phyloP scores from a whole-genome alignment of 2,329 filamentous ascomycete genomes.

The Fusarium sp. region DNA sequence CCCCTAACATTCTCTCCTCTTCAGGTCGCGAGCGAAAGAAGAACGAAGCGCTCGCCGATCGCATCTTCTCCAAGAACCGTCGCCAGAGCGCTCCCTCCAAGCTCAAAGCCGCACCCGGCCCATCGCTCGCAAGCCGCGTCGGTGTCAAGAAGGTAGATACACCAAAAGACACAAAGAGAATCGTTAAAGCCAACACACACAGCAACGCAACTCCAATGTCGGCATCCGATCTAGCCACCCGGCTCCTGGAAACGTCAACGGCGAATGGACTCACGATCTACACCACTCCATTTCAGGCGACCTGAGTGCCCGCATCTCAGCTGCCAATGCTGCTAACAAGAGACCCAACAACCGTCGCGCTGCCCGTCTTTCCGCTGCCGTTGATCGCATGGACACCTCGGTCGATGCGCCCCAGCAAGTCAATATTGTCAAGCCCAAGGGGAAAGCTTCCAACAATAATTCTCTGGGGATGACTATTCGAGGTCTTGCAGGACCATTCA shows the following conservation, averaged over 20 bases:
- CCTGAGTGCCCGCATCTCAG: conserved; percentile 62
- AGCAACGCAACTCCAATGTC: conserved; percentile 44
- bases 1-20: conserved; percentile 1
- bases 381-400: conserved; percentile 56
- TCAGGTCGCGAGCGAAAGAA: conserved; percentile 76
- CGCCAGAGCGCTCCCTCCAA: conserved; percentile 67
- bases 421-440: conserved; percentile 49
- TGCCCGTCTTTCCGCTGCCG: conserved; percentile 60
- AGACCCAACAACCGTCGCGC: conserved; percentile 46
- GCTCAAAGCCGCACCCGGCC: conserved; percentile 59
- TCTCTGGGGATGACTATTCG: conserved; percentile 74
- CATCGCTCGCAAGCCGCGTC: conserved; percentile 77
- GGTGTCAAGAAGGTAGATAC: conserved; percentile 76
- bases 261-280: conserved; percentile 79
- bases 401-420: conserved; percentile 52
- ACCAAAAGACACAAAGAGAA: conserved; percentile 16
- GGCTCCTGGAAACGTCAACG: conserved; percentile 69
- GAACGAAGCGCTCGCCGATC: conserved; percentile 77
- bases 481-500: conserved; percentile 78
- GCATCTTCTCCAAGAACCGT: conserved; percentile 75
- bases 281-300: conserved; percentile 62
- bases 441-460: conserved; percentile 22
- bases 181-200: conserved; percentile 24
- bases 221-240: conserved; percentile 36
- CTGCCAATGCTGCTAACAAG: conserved; percentile 50